Conservation (phyloP, 352 stramenopile species). For the Globisporangium spiculum region DNA sequence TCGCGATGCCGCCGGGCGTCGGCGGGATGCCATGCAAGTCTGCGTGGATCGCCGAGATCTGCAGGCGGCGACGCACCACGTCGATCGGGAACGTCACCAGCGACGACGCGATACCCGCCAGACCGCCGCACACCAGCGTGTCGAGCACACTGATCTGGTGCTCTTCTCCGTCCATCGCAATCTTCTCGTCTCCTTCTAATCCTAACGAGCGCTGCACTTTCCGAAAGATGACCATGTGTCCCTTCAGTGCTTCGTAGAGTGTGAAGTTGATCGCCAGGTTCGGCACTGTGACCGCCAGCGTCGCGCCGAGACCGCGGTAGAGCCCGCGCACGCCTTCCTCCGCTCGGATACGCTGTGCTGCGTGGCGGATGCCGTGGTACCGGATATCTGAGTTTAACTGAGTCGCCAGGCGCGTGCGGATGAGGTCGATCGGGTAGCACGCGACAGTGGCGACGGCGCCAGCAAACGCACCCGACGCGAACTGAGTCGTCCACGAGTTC, state of each 20-base stretch:
- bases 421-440: constrained; percentile 97
- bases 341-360: constrained; percentile 89
- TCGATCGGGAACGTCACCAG: constrained; percentile 95
- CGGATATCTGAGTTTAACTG: constrained; percentile 90
- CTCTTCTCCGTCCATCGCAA: constrained; percentile 10
- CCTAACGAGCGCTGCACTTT: constrained; percentile 31
- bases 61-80: constrained; percentile 91
- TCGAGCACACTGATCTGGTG: constrained; percentile 63
- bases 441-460: constrained; percentile 78
- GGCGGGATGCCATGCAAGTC: constrained; percentile 60
- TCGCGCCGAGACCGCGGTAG: constrained; percentile 92
- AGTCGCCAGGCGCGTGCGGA: constrained; percentile 92
- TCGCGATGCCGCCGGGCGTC: constrained; percentile 70
- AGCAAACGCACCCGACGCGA: constrained; percentile 63
- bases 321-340: constrained; percentile 89
- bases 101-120: constrained; percentile 89
- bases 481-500: constrained; percentile 73
- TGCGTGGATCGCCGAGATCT: constrained; percentile 91
- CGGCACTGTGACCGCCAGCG: constrained; percentile 93
- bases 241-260: constrained; percentile 94
- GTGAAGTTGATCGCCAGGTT: constrained; percentile 97
- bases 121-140: constrained; percentile 89
- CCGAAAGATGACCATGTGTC: constrained; percentile 81
- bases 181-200: constrained; percentile 26
- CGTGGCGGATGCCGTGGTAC: constrained; percentile 91